phyloP scores from a whole-genome alignment of 257 asterid genomes.

The Solanum pinnatisectum region DNA sequence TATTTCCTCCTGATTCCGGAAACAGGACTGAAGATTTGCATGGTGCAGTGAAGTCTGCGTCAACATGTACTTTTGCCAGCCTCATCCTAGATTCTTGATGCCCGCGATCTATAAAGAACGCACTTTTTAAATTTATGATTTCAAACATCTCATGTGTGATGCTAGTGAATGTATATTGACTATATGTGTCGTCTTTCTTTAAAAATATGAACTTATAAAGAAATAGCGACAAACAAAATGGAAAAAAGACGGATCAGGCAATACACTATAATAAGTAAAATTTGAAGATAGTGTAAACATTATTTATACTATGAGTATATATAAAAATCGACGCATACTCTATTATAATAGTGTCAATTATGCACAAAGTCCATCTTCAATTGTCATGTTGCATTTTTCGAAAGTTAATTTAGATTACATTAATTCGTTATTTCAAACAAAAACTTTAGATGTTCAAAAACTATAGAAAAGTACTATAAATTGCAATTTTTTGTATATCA shows the following conservation, averaged over 20 bases:
- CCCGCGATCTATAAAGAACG: not conserved
- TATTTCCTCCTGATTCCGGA: conserved; percentile 26
- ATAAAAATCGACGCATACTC: not conserved
- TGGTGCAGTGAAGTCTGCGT: conserved; percentile 10
- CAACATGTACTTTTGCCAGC: conserved; percentile 9
- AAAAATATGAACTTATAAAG: too few species aligned
- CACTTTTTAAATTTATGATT: not conserved
- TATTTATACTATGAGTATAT: not conserved
- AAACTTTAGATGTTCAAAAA: not conserved
- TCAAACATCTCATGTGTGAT: not conserved
- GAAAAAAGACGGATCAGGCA: not conserved
- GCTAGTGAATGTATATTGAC: not conserved
- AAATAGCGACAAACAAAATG: not conserved
- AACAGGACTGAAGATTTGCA: conserved; percentile 14
- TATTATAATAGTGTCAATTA: not conserved
- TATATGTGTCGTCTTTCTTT: too few species aligned
- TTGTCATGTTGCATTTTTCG: too few species aligned
- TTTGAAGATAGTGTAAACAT: not conserved
- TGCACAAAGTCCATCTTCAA: not conserved
- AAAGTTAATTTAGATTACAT: too few species aligned
- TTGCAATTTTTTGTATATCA: too few species aligned
- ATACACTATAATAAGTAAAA: not conserved
- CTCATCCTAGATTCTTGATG: not conserved
- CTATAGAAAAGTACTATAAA: not conserved
- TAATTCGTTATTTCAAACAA: too few species aligned